Evolutionary conservation across 306 rosid species (phyloP).

Genomic region (Quercus suber): DNA sequence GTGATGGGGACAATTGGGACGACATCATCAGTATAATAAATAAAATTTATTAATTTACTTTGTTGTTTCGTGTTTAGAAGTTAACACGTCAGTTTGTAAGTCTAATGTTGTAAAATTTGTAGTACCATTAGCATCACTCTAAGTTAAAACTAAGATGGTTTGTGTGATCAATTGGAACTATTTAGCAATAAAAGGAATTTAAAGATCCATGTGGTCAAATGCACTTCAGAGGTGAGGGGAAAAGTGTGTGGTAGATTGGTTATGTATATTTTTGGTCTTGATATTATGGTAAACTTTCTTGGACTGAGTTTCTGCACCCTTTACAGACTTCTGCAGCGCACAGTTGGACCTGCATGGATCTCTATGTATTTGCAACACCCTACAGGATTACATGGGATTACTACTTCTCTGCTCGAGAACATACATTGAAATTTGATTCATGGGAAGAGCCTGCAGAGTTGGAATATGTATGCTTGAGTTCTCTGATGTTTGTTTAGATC

Average conservation of each 20-base stretch:
- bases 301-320: not conserved
- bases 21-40: too few relatives aligned
- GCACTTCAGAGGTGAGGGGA: not conserved
- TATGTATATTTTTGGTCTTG: not conserved
- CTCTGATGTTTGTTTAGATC: conserved; percentile 16
- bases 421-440: conserved; percentile 70
- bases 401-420: conserved; percentile 81
- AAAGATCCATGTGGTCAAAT: not conserved
- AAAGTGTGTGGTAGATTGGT: not conserved
- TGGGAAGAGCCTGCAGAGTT: conserved; percentile 99
- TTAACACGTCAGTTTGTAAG: too few relatives aligned
- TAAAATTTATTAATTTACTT: too few relatives aligned
- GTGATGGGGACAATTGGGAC: too few relatives aligned
- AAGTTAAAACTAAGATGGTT: not conserved
- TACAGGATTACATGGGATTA: conserved; percentile 97
- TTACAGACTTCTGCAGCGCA: conserved; percentile 84
- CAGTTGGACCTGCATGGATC: conserved; percentile 99
- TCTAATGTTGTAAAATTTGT: too few relatives aligned
- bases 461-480: conserved; percentile 73
- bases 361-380: conserved; percentile 93
- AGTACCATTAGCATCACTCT: not conserved
- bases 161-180: not conserved
- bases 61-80: too few relatives aligned
- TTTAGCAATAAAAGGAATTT: not conserved
- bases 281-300: not conserved